Evolutionary conservation across 768 basidiomycete genomes (phyloP).

Genomic region (Lanmaoa rubissima): DNA sequence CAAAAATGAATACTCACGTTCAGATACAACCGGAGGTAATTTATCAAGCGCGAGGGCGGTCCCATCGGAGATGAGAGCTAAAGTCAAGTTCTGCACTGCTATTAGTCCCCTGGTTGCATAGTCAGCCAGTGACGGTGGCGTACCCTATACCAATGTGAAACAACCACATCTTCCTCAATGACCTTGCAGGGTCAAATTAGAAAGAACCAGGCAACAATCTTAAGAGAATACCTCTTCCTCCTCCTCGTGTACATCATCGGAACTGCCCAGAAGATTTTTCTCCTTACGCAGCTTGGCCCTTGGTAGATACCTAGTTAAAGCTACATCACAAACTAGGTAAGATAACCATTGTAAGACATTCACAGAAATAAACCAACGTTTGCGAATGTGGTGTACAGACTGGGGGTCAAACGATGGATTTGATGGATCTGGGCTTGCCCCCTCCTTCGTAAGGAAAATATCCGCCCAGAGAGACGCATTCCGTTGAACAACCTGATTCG

Average conservation of each 20-base stretch:
- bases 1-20: constrained; percentile 48
- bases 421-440: constrained; percentile 62
- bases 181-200: constrained; percentile 19
- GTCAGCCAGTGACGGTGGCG: constrained; percentile 14
- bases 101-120: constrained; percentile 7
- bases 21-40: constrained; percentile 56
- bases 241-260: constrained; percentile 40
- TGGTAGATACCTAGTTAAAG: constrained; percentile 81
- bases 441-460: constrained; percentile 68
- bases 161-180: constrained; percentile 54
- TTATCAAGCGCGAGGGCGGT: constrained; percentile 48
- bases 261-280: constrained; percentile 68
- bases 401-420: constrained; percentile 49
- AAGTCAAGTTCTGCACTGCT: constrained; percentile 69
- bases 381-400: constrained; percentile 68
- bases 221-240: constrained; percentile 46
- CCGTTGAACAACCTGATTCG: constrained; percentile 60
- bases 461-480: constrained; percentile 87
- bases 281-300: constrained; percentile 73
- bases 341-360: neutral
- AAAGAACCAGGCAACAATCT: constrained; percentile 1
- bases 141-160: constrained; percentile 84
- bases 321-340: constrained; percentile 38
- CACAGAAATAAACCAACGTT: constrained; percentile 49
- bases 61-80: constrained; percentile 81